Evolutionary conservation across 2,329 filamentous ascomycete species (phyloP).

Genomic region (Colletotrichum echinochloae): DNA sequence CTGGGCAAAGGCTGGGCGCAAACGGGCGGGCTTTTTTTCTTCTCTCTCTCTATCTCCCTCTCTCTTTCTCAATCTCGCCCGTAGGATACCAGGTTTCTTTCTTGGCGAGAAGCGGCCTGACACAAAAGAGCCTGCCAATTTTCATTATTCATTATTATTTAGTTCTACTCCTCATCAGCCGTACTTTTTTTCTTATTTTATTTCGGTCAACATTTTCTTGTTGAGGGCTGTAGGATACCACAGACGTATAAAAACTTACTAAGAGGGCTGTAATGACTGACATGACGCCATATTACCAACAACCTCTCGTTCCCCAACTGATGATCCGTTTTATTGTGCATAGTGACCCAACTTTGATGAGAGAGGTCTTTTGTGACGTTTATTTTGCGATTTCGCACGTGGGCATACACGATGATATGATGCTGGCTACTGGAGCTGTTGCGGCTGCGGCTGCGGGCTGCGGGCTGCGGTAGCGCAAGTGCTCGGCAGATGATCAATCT

Average conservation of each 20-base stretch:
- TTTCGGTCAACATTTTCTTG: background rate
- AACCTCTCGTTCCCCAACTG: too few relatives aligned
- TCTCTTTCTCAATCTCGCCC: constrained; percentile 14
- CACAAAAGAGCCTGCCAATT: background rate
- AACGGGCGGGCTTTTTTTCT: constrained; percentile 10
- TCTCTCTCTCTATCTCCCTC: too few relatives aligned
- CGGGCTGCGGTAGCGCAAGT: background rate
- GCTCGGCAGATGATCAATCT: background rate
- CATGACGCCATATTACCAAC: constrained; percentile 28
- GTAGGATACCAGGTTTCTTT: constrained; percentile 23
- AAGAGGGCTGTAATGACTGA: constrained; percentile 27
- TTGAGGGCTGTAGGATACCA: constrained; percentile 32
- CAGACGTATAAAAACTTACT: constrained; percentile 3
- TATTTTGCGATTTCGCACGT: too few relatives aligned
- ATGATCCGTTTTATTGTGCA: background rate
- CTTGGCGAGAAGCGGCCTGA: constrained; percentile 3
- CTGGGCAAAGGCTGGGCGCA: constrained; percentile 19
- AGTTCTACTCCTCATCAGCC: background rate
- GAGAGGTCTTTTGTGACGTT: constrained; percentile 10
- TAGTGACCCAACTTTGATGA: constrained; percentile 17
- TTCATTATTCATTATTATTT: background rate
- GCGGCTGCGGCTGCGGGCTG: background rate
- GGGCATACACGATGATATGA: too few relatives aligned
- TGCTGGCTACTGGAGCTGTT: too few relatives aligned
- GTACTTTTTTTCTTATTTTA: background rate